Conservation (phyloP, 495 filamentous ascomycete genomes). For the Xylaria nigripes region DNA sequence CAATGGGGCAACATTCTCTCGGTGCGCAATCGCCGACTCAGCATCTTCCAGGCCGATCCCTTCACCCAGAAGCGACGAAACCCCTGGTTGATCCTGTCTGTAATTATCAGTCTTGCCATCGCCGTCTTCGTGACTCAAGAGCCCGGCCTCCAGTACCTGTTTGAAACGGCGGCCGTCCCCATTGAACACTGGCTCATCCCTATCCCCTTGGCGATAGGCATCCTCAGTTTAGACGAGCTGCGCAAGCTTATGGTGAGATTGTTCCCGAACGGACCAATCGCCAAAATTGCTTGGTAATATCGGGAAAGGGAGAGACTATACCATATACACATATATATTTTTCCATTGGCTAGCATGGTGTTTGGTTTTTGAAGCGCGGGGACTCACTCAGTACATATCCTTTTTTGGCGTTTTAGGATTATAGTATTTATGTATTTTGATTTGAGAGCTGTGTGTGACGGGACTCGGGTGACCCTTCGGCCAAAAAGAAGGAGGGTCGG, state of each 20-base stretch:
- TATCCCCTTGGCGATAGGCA: constrained; percentile 38
- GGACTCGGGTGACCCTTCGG: neutral
- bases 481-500: neutral
- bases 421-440: neutral
- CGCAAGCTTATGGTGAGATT: constrained; percentile 31
- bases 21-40: constrained; percentile 43
- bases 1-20: constrained; percentile 46
- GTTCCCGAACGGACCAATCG: constrained; percentile 24
- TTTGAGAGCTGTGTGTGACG: no score
- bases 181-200: constrained; percentile 47
- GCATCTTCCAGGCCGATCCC: constrained; percentile 44
- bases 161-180: constrained; percentile 41
- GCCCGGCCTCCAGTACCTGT: constrained; percentile 40
- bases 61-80: constrained; percentile 41
- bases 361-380: neutral
- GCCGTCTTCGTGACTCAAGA: constrained; percentile 47
- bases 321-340: neutral
- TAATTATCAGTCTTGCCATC: constrained; percentile 38
- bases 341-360: neutral
- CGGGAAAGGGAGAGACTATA: neutral
- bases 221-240: constrained; percentile 44
- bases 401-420: neutral
- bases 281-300: constrained; percentile 39
- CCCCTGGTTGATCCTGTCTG: constrained; percentile 38
- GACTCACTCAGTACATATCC: neutral